A percentile compares a stretch with the other conserved stretches of the same genome.
These are phyloP conservation scores for Prunus armeniaca DNA, from an alignment of 306 rosid species.

Conservation along the genomic window DNA sequence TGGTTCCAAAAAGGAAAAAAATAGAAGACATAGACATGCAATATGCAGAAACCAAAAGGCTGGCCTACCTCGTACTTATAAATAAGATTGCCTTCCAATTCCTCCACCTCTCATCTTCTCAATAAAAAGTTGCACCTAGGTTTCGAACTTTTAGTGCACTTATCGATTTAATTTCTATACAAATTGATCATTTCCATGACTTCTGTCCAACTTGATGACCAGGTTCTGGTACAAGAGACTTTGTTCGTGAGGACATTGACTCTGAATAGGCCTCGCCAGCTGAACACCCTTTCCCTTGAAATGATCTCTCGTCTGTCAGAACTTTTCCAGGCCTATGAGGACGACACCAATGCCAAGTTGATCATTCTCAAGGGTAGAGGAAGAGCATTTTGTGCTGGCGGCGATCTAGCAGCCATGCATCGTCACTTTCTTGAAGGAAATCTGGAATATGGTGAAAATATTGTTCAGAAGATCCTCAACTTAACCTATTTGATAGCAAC, in stretches of 20 bases:
- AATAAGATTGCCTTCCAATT: background rate
- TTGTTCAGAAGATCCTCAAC: conserved; percentile 32
- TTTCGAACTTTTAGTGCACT: background rate
- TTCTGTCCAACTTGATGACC: background rate
- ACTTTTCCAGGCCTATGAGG: conserved; percentile 38
- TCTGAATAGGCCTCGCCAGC: conserved; percentile 52
- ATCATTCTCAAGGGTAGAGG: conserved; percentile 65
- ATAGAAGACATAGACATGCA: too few species aligned
- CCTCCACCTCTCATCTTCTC: background rate
- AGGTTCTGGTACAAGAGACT: conserved; percentile 55
- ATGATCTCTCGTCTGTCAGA: conserved; percentile 60
- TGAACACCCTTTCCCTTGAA: conserved; percentile 53
- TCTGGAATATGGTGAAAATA: conserved; percentile 49
- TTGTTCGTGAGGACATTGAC: conserved; percentile 39
- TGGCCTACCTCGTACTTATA: too few species aligned
- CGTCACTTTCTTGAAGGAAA: conserved; percentile 24
- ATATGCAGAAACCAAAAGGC: too few species aligned
- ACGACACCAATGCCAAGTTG: conserved; percentile 45
- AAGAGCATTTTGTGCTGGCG: conserved; percentile 80
- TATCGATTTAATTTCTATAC: background rate
- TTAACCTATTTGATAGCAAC: conserved; percentile 67
- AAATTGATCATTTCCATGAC: background rate
- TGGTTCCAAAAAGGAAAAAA: too few species aligned
- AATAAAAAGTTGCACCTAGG: background rate
- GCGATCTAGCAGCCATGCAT: conserved; percentile 52